Evolutionary conservation across 768 basidiomycete genomes (phyloP), one percentile per base, ranked within the genome.

Genomic region (Dioszegia aurantiaca): DNA sequence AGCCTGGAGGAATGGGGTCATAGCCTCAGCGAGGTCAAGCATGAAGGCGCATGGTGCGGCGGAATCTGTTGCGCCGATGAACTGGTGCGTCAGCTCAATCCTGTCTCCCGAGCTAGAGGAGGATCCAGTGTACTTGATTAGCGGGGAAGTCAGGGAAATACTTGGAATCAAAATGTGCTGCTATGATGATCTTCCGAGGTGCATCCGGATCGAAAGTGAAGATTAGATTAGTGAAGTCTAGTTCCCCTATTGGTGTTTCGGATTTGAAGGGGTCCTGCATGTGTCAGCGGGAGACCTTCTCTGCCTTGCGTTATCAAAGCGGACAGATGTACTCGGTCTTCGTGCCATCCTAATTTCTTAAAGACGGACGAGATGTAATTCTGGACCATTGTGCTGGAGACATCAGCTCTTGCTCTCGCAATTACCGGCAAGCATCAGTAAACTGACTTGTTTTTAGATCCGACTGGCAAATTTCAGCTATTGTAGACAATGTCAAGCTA

Each of bases 61-160:
- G 0, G 92, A 95, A 74, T 99, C 95, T 10, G 92, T 98, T 9
- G 95, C 95, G 31, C 95, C 95, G 69, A 99, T 80, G 74, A 99
- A 99, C 89, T 97, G 77, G 21, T n/a, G 23, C 19, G 30, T 40
- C 40, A 53, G 51, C 51, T 40, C 4, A 9, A 46, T 43, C 21
- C 14, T 9, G 9, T 9, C 17, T 14, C 19, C 4, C 19, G n/a
- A 42, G 24, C n/a, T 3, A 31, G 43, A 56, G 8, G 33, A 11
- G 21, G n/a, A 4, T 14, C 24, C 10, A 5, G 73, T 80, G 58
- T 68, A 89, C 91, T 80, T 89, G 86, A 70, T 89, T 88, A 36
- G 82, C 76, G 4, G 89, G 88, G 57, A 81, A 86, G 0, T 73
- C 76, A 0, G 85, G 79, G 65, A 87, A 92, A 77, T 84, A 93